Base-by-base conservation (phyloP, 2,329 filamentous ascomycete genomes). In the Aspergillus oerlinghausenensis region DNA sequence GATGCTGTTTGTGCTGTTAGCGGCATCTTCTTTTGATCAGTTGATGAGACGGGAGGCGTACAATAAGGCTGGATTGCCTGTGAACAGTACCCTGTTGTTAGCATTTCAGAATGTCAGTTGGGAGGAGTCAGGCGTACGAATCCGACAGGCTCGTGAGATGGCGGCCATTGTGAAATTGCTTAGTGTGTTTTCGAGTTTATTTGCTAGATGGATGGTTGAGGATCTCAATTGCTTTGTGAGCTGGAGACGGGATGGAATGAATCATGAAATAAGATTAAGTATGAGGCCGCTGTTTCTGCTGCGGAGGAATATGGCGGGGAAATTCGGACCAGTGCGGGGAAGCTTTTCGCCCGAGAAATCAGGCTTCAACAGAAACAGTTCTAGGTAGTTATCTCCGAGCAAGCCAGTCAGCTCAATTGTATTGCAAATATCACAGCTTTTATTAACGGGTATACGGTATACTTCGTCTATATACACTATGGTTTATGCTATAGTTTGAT, bases 1-100 rank as follows among this genome's bases (percentile, higher is more conserved):
- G 70, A 97, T 84, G 68, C 92, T 97, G 38, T 25, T 1, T n/a
- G 11, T 5, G 2, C 32, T 35, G 32, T 38, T 4, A 35, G 32
- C 3, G 32, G 32, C 1, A 1, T 23, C n/a, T 1, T 35, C 14
- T 35, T 32, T n/a, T 21, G 40, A 43, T 21, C 1, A 2, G n/a
- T 21, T 11, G 9, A 26, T 11, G 28, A n/a, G 21, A 28, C 17
- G 21, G 21, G 48, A n/a, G 28, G 63, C 71, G 55, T 74, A 79
- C 77, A 79, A 79, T 35, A 79, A 63, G 40, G 75, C 77, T 47
- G 77, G 77, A 65, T 79, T 79, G 40, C 68, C 77, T 79, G 42
- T 28, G 49, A 6, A 43, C 9, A 7, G 21, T 43, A 21, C 40
- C 14, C 28, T 58, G 40, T 58, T 21, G 48, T 63, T 62, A 65